These are phyloP conservation scores for Lactarius akahatsu DNA, from an alignment of 768 basidiomycete genomes.

Conservation along the genomic window DNA sequence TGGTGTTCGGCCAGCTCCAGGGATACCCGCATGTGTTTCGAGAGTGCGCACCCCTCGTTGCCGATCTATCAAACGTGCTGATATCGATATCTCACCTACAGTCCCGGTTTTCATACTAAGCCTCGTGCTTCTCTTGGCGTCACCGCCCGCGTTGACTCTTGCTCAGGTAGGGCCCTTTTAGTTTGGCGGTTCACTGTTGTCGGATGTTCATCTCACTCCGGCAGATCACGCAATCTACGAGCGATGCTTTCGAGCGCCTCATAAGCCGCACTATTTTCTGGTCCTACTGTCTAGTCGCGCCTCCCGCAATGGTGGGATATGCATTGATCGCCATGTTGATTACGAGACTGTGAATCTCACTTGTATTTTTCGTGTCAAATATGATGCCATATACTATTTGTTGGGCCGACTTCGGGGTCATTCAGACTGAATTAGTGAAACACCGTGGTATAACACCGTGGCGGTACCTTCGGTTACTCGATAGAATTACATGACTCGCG, in stretches of 20 bases:
- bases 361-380: not conserved
- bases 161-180: conserved; percentile 44
- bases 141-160: conserved; percentile 76
- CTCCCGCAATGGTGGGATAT: conserved; percentile 73
- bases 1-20: conserved; percentile 59
- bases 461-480: no score
- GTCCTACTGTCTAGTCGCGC: conserved; percentile 86
- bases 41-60: conserved; percentile 56
- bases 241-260: conserved; percentile 87
- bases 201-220: not conserved
- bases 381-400: not conserved
- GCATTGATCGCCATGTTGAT: conserved; percentile 73
- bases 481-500: no score
- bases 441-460: no score
- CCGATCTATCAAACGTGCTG: conserved; percentile 8
- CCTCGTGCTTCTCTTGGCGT: conserved; percentile 76
- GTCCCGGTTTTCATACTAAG: conserved; percentile 86
- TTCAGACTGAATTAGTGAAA: not conserved
- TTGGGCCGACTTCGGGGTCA: not conserved
- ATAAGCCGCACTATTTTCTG: conserved; percentile 91
- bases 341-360: conserved; percentile 44
- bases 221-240: conserved; percentile 79
- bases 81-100: conserved; percentile 33
- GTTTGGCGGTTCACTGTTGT: conserved; percentile 31
- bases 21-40: conserved; percentile 63